These are phyloP conservation scores for Ophiostoma perfectum DNA, from an alignment of 2,329 filamentous ascomycete species.

Conservation along the genomic window DNA sequence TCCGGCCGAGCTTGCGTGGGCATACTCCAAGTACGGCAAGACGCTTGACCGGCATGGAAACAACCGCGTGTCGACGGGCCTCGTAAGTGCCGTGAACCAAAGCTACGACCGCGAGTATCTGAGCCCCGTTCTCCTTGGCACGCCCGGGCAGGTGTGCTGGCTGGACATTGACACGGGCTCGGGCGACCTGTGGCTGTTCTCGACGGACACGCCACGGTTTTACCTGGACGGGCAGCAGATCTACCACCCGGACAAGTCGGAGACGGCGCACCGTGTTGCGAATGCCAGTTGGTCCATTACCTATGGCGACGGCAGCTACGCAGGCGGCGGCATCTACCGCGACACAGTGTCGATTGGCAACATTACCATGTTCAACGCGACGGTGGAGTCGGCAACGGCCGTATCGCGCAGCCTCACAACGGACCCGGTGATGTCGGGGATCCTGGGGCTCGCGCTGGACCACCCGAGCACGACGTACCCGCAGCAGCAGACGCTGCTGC, in stretches of 20 bases:
- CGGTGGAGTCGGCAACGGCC: conserved; percentile 45
- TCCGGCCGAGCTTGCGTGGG: conserved; percentile 31
- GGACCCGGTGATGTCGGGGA: conserved; percentile 44
- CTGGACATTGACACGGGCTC: conserved; percentile 67
- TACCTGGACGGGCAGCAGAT: conserved; percentile 42
- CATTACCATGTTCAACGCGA: conserved; percentile 41
- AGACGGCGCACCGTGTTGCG: conserved; percentile 38
- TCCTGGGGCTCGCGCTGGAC: conserved; percentile 48
- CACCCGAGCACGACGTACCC: conserved; percentile 42
- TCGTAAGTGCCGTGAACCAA: conserved; percentile 32
- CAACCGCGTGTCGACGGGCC: conserved; percentile 19
- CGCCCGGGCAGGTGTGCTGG: conserved; percentile 50
- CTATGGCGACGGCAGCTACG: conserved; percentile 44
- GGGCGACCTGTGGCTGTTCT: conserved; percentile 54
- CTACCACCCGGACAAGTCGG: conserved; percentile 44
- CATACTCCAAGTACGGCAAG: conserved; percentile 37
- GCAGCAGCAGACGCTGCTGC: conserved; percentile 41
- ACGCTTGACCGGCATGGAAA: conserved; percentile 25
- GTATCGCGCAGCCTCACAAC: conserved; percentile 39
- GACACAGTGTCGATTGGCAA: conserved; percentile 46
- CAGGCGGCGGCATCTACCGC: conserved; percentile 45
- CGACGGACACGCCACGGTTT: conserved; percentile 43
- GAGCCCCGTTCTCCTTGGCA: conserved; percentile 58
- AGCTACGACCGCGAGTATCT: conserved; percentile 52
- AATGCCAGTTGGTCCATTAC: conserved; percentile 45